Evolutionary conservation across 352 stramenopile genomes (phyloP), one percentile per base, ranked within the genome.

Genomic region (Hyaloperonospora arabidopsidis): DNA sequence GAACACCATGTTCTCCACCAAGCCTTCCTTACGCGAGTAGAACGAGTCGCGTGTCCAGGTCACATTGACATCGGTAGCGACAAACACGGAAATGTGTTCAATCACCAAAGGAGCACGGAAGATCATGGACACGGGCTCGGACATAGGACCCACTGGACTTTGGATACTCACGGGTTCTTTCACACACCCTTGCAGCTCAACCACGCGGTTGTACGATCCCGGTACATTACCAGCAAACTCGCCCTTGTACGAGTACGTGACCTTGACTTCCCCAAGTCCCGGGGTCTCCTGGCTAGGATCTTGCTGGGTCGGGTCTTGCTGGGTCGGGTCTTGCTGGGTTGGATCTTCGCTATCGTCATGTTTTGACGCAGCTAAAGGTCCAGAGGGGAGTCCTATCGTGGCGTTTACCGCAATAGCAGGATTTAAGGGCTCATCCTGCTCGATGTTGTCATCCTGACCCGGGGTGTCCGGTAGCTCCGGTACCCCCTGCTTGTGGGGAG

Each of bases 71-170:
- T 23, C 17, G 13, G 63, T 60, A 5, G 56, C 63, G 2, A 61
- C 59, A 54, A 65, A 90, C 28, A 90, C 74, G 0, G 72, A 72
- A 41, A 88, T 86, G 59, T 85, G 73, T 43, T 68, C 63, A 38
- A 90, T 82, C 45, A 44, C 59, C 74, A 67, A 0, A 2, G 77
- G 76, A 0, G 75, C 80, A 52, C 77, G 80, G 57, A 86, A 87
- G 17, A 87, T 63, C 53, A 88, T 61, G 5, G 67, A 72, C 28
- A 84, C 68, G 25, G 84, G 70, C 54, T 88, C 80, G 6, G 56
- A 75, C 49, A 89, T 48, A 12, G 75, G 78, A 12, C 77, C 74
- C 8, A 88, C 68, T 10, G 73, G 70, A 49, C 49, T 84, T 34
- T 80, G 57, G 7, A 83, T 22, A 1, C 15, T 68, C 28, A 84